A percentile compares a stretch with the other conserved stretches of the same genome.
Conservation (phyloP, 768 basidiomycete species). For the Termitomyces sp. region DNA sequence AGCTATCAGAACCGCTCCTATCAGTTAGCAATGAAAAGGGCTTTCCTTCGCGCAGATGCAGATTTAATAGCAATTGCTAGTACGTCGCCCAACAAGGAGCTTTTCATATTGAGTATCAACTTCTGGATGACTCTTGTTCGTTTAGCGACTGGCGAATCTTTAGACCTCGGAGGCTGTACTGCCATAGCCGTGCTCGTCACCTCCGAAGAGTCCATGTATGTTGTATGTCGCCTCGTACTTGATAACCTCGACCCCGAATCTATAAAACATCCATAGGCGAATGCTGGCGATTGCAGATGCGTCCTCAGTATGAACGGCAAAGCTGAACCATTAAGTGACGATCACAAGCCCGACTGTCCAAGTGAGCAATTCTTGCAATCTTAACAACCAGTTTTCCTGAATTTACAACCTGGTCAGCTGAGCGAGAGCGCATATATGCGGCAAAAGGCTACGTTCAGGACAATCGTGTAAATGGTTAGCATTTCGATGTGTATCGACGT, state of each 20-base stretch:
- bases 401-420: conserved; percentile 40
- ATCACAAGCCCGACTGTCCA: conserved; percentile 89
- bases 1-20: conserved; percentile 67
- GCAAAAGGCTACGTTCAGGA: conserved; percentile 97
- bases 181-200: conserved; percentile 88
- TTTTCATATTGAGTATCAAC: conserved; percentile 2
- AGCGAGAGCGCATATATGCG: conserved; percentile 77
- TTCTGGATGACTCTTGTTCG: conserved; percentile 7
- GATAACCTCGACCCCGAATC: conserved; percentile 5
- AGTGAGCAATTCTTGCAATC: conserved; percentile 36
- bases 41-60: conserved; percentile 92
- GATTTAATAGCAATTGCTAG: conserved; percentile 54
- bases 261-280: conserved; percentile 56
- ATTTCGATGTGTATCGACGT: conserved; percentile 1
- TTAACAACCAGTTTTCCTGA: background rate
- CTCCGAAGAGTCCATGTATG: conserved; percentile 68
- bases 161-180: conserved; percentile 95
- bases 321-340: conserved; percentile 83
- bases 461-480: conserved; percentile 90
- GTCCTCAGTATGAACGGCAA: conserved; percentile 82
- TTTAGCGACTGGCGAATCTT: conserved; percentile 75
- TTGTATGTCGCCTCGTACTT: conserved; percentile 44
- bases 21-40: conserved; percentile 72
- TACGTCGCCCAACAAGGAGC: conserved; percentile 26
- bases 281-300: conserved; percentile 93